Conservation (phyloP, 768 basidiomycete species). For the Crepidotus variabilis region DNA sequence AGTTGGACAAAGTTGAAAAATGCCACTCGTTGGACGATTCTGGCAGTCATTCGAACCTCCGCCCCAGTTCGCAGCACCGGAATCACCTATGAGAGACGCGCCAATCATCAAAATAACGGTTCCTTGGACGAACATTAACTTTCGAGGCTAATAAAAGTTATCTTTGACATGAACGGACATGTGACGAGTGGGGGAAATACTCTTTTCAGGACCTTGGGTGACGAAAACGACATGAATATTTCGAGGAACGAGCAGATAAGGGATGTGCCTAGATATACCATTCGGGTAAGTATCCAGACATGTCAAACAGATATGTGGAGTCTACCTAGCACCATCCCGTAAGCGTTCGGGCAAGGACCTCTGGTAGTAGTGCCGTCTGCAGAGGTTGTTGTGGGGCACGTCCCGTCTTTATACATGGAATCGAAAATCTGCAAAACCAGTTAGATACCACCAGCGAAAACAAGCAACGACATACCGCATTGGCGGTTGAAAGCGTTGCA, state of each 20-base stretch:
- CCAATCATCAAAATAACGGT: conserved; percentile 81
- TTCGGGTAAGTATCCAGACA: not conserved
- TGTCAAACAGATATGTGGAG: not conserved
- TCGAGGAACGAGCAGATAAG: conserved; percentile 77
- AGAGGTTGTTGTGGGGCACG: conserved; percentile 57
- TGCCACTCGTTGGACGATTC: conserved; percentile 54
- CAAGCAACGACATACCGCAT: conserved; percentile 42
- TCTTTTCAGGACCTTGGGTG: conserved; percentile 54
- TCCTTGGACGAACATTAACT: conserved; percentile 31
- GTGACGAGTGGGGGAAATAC: conserved; percentile 84
- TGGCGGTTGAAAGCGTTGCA: conserved; percentile 71
- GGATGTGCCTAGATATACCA: conserved; percentile 51
- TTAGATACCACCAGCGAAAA: not conserved
- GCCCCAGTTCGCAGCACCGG: conserved; percentile 80
- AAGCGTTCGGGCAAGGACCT: conserved; percentile 73
- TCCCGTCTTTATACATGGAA: conserved; percentile 75
- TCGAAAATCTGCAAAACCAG: conserved; percentile 54
- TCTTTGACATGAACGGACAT: conserved; percentile 27
- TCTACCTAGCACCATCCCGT: conserved; percentile 71
- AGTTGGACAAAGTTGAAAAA: conserved; percentile 70
- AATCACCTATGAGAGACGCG: conserved; percentile 67
- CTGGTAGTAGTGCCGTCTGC: conserved; percentile 58
- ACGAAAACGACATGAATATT: conserved; percentile 76
- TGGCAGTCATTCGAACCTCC: conserved; percentile 77
- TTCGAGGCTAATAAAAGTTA: not conserved